Evolutionary conservation across 1,139 yeast genomes (phyloP), one percentile per base, ranked within the genome.

Genomic region (Wickerhamomyces sp.): DNA sequence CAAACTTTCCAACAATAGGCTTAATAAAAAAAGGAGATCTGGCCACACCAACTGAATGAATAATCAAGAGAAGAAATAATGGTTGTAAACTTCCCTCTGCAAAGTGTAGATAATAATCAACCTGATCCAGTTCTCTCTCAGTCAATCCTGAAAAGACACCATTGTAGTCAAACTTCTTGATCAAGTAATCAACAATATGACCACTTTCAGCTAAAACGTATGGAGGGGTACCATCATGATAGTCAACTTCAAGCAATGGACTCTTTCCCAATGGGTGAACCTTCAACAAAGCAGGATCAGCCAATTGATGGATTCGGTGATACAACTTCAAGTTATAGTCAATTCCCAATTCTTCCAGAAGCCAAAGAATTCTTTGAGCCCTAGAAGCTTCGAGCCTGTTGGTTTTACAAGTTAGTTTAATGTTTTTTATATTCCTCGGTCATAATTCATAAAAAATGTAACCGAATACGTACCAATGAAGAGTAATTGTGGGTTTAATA

Each of bases 11-110:
- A 10, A 25, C 16, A 7, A 32, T 17, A 7, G 35, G 35, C n/a
- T 16, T 32, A 10, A 32, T 14, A 17, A 32, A 32, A 12, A 24
- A 59, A 2, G 86, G 86, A 2, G 76, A 70, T 17, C 45, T 44
- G 24, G 61, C 49, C 4, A 60, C 56, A 33, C 59, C 64, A 3
- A 72, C 70, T 7, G 59, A 58, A 36, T 65, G 55, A 36, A 75
- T 64, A 28, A 72, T 63, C 36, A 74, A 58, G 46, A 72, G 56
- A 5, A 76, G 52, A 19, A 74, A 62, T 40, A 66, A 52, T 18
- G 74, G 76, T 54, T 74, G 78, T 37, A 80, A 57, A 27, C 81
- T 67, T 0, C 80, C 84, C 53, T 81, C 88, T 6, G 76, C 54
- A 47, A 70, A 76, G 51, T 76, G 80, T 39, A 76, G 58, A 47